A percentile compares a stretch with the other conserved stretches of the same genome.
Evolutionary conservation across 2,329 filamentous ascomycete genomes (phyloP).

Genomic region (Calonectria naviculata): DNA sequence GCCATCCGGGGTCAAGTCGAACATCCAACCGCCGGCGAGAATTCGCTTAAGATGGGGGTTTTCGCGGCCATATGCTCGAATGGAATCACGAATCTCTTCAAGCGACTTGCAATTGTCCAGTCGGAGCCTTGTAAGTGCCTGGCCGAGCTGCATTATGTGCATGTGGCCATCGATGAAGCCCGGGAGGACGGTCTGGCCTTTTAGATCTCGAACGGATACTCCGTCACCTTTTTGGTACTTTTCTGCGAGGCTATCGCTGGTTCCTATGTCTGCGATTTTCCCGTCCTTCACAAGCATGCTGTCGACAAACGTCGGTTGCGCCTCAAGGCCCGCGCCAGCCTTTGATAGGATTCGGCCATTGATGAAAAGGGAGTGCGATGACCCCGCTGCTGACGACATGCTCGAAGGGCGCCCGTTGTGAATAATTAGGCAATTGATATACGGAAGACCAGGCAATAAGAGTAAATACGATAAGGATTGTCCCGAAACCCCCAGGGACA

Average conservation of each 20-base stretch:
- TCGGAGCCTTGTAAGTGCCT: conserved; percentile 56
- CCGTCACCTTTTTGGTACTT: not conserved
- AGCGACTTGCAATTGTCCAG: conserved; percentile 54
- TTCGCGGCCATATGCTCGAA: conserved; percentile 51
- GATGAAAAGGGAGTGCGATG: conserved; percentile 5
- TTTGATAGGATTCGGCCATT: conserved; percentile 16
- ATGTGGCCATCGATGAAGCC: conserved; percentile 63
- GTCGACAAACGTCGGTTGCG: conserved; percentile 11
- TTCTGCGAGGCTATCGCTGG: not conserved
- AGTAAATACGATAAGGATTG: too few relatives aligned
- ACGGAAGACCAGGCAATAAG: too few relatives aligned
- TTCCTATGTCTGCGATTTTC: conserved; percentile 4
- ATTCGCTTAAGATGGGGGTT: conserved; percentile 52
- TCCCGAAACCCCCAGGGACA: not conserved
- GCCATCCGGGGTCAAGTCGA: conserved; percentile 53
- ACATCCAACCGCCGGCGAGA: conserved; percentile 56
- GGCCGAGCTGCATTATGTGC: conserved; percentile 59
- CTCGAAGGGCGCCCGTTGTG: not conserved
- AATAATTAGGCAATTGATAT: too few relatives aligned
- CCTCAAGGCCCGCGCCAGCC: conserved; percentile 3
- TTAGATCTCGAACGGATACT: not conserved
- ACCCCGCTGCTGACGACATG: not conserved
- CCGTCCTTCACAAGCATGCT: conserved; percentile 17
- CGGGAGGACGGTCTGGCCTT: conserved; percentile 48
- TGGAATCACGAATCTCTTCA: conserved; percentile 54